Evolutionary conservation across 768 basidiomycete genomes (phyloP), one percentile per base, ranked within the genome.

Genomic region (Leccinum arenicola): DNA sequence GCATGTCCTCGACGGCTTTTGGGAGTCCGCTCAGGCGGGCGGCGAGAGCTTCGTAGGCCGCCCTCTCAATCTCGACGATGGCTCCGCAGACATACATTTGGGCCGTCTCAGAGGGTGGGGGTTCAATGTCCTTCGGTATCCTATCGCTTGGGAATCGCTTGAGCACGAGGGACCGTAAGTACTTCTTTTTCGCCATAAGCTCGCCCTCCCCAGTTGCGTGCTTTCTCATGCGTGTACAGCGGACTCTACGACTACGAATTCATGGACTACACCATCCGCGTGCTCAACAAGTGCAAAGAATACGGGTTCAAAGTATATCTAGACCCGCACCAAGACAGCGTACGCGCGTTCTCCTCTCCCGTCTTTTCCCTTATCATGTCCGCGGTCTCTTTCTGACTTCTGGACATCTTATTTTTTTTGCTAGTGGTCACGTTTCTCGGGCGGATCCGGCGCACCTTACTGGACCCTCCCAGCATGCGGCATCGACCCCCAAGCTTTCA

Each of bases 141-240:
- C 91, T 9, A 81, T 98, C n/a, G 87, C 91, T 1, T 99, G 97
- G 97, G 97, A 99, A 70, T 82, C 92, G 0, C 74, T 99, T 15
- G 97, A 98, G 73, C 94, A 93, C 71, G 86, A 82, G 58, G 96
- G 95, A 71, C 97, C 97, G 94, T 97, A 72, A 85, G 95, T 88
- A 2, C 0, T 45, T 21, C 12, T 29, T 47, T 64, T 33, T 38
- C 15, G 36, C 3, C 40, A n/a, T n/a, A n/a, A 40, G n/a, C 7
- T 7, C 15, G 17, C 38, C 15, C 3, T 9, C 40, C 40, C n/a
- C 38, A 40, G 38, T 40, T n/a, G 8, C 23, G 12, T 14, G 21
- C 47, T 12, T 23, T 12, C 23, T 48, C 21, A 48, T 25, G 8
- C 23, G 8, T 49, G 33, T 48, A 17, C 64, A 98, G 95, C 4